Evolutionary conservation across 1,139 yeast species (phyloP), one percentile per base, ranked within the genome.

Genomic region (Debaryomyces sp.): DNA sequence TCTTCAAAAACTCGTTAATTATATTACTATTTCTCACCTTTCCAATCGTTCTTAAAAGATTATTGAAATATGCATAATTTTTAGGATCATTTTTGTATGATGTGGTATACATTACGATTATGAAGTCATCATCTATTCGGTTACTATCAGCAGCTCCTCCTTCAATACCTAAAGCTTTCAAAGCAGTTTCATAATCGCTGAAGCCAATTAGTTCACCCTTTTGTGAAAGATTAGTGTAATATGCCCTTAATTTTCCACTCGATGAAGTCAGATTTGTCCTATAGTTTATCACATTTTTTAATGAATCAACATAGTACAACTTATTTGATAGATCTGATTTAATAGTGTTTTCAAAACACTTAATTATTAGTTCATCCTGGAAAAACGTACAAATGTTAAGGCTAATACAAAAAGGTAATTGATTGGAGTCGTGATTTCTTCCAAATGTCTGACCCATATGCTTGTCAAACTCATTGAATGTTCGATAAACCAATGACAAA

Each of bases 291-390:
- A 60, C 54, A 41, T 55, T 59, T 48, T 63, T 66, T 43, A 74
- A 57, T 4, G 90, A 83, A 62, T 92, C 97, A 49, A 87, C 84
- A 57, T 90, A 91, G 43, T 75, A 68, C 6, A 90, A 81, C 5
- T 70, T 64, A 54, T 84, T 79, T 0, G 49, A 56, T 0, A 81
- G 77, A 61, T 91, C 96, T 7, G 81, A 67, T 1, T 61, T 58
- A 1, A 74, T 65, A 26, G 86, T 80, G 6, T 70, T 67, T 43
- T 84, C 85, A 64, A 84, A 92, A 49, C 90, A 81, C 41, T 75
- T 75, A 30, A 82, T 77, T 10, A 91, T 74, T 40, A 80, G 67
- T 44, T 81, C 82, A 56, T 88, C 95, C 41, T 77, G 72, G 63
- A 85, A 89, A 71, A 52, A 83, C 0, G 69, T 77, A 33, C 80